Conservation (phyloP, 306 rosid genomes). For the Pterocarpus santalinus region DNA sequence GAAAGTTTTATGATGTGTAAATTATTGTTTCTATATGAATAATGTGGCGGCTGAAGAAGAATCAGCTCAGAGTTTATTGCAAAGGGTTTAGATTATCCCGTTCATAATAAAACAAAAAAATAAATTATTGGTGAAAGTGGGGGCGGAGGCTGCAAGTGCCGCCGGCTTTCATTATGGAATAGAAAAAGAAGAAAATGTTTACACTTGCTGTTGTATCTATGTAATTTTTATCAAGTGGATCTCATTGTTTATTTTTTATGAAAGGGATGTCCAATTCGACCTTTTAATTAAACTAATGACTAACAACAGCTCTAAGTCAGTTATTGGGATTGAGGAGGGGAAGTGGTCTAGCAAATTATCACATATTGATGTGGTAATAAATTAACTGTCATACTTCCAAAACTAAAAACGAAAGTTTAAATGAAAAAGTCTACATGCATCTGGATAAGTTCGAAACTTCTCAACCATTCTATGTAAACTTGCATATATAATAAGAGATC, state of each 20-base stretch:
- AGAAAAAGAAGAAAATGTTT: not conserved
- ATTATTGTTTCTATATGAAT: not conserved
- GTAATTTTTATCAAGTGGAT: not conserved
- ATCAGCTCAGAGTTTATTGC: not conserved
- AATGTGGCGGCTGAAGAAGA: conserved; percentile 26
- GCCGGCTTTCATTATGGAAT: not conserved
- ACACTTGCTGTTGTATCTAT: not conserved
- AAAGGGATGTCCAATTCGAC: not conserved
- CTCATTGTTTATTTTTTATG: not conserved
- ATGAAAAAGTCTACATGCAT: not conserved
- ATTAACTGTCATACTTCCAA: not conserved
- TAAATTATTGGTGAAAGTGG: not conserved
- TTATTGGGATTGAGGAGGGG: too few species aligned
- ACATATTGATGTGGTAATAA: too few species aligned
- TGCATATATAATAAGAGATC: not conserved
- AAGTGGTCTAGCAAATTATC: too few species aligned
- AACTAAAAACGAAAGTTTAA: not conserved
- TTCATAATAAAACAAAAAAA: not conserved
- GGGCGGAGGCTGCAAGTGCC: not conserved
- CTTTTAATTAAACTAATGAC: not conserved
- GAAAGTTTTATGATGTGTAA: too few species aligned
- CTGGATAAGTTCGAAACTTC: not conserved
- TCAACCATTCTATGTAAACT: not conserved
- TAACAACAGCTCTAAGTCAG: too few species aligned
- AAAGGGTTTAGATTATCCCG: not conserved